A percentile compares a stretch with the other conserved stretches of the same genome.
phyloP scores from a whole-genome alignment of 768 basidiomycete genomes.

The Naganishia vishniacii region DNA sequence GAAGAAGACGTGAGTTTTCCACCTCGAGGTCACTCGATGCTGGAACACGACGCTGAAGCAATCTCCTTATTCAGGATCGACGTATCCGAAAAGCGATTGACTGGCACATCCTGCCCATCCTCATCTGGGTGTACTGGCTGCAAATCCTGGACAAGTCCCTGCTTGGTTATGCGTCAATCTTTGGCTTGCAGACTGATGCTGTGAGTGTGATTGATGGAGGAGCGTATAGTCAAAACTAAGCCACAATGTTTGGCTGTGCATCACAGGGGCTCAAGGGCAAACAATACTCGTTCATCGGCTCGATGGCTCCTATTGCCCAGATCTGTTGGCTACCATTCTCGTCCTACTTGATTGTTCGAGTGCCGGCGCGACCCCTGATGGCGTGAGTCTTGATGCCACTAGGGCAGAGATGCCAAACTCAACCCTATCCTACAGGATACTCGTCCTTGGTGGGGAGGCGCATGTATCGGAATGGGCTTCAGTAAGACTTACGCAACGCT shows the following conservation, averaged over 20 bases:
- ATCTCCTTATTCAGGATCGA: slow-evolving; percentile 2
- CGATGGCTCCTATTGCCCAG: slow-evolving; percentile 43
- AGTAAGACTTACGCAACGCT: slow-evolving; percentile 36
- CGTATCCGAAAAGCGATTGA: slow-evolving; percentile 32
- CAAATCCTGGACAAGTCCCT: slow-evolving; percentile 44
- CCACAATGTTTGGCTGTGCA: not conserved
- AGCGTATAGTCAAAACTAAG: not conserved
- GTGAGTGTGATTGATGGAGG: not conserved
- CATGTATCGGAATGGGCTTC: slow-evolving; percentile 37
- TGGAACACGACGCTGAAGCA: not conserved
- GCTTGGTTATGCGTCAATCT: slow-evolving; percentile 23
- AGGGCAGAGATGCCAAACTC: too few relatives aligned
- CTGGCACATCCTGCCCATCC: slow-evolving; percentile 33
- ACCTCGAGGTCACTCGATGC: not conserved
- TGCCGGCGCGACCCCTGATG: slow-evolving; percentile 41
- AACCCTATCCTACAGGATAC: not conserved
- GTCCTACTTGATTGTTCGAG: slow-evolving; percentile 42
- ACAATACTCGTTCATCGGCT: slow-evolving; percentile 36
- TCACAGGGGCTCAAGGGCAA: slow-evolving; percentile 7
- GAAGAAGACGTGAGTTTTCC: slow-evolving; percentile 40
- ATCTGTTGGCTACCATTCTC: slow-evolving; percentile 46
- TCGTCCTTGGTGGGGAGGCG: slow-evolving; percentile 44
- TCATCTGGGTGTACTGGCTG: slow-evolving; percentile 47
- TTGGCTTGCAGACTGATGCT: slow-evolving; percentile 36
- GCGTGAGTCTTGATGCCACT: slow-evolving; percentile 28